These are phyloP conservation scores for Pseudogymnoascus sp. DNA, from an alignment of 2,329 filamentous ascomycete genomes.

Conservation along the genomic window DNA sequence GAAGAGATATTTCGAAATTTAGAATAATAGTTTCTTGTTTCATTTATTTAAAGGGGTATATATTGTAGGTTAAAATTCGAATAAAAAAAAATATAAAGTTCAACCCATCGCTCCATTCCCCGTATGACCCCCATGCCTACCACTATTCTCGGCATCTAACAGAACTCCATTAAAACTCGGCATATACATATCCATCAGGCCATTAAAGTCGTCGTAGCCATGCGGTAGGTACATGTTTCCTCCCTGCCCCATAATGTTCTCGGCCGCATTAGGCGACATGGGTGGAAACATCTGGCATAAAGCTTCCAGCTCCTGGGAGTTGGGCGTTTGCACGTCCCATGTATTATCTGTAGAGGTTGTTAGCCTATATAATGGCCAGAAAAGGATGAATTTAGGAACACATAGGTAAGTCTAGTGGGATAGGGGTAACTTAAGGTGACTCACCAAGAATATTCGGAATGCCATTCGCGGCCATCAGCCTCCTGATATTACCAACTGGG, in stretches of 20 bases:
- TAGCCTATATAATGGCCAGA: neutral
- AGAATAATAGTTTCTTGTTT: too few relatives aligned
- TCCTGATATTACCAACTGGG: conserved; percentile 12
- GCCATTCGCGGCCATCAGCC: conserved; percentile 7
- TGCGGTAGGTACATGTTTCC: neutral
- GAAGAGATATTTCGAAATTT: too few relatives aligned
- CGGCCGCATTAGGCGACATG: neutral
- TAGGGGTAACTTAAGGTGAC: neutral
- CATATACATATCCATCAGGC: neutral
- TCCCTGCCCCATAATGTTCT: neutral
- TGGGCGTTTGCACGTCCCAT: neutral
- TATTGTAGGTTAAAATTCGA: neutral
- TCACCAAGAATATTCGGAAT: conserved; percentile 1
- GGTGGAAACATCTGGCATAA: neutral
- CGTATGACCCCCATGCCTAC: neutral
- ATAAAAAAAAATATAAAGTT: neutral
- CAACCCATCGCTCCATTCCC: neutral
- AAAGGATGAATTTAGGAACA: neutral
- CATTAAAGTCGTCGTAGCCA: neutral
- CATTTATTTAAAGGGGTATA: neutral
- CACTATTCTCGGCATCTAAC: neutral
- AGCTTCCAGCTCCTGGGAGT: neutral
- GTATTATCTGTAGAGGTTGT: neutral
- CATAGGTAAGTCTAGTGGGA: neutral
- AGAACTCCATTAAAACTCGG: neutral